Percentiles rank a stretch among this genome's conserved stretches.
Conservation (phyloP, 208 protist species). For the Crithidia bombi region DNA sequence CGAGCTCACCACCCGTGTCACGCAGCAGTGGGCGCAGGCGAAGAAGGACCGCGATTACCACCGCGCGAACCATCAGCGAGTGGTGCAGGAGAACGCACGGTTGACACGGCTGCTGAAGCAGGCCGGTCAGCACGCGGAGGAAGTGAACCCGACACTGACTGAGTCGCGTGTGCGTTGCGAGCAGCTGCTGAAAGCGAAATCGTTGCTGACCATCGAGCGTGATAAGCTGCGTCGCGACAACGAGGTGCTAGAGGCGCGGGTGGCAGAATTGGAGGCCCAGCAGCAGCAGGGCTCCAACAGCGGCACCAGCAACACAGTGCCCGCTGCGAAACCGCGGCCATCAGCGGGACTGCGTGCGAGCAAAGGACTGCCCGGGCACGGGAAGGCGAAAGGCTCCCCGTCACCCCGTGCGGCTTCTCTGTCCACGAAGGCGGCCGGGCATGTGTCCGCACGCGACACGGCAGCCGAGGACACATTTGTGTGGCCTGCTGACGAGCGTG, state of each 20-base stretch:
- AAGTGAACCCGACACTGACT: conserved; percentile 79
- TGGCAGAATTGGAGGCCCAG: conserved; percentile 57
- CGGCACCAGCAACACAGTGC: conserved; percentile 12
- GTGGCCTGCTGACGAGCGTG: conserved; percentile 82
- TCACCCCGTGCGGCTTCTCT: conserved; percentile 10
- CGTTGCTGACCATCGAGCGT: conserved; percentile 79
- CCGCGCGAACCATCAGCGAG: conserved; percentile 83
- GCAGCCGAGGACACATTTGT: conserved; percentile 39
- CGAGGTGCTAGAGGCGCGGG: conserved; percentile 63
- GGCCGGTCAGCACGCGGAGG: conserved; percentile 70
- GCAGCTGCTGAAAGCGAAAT: conserved; percentile 78
- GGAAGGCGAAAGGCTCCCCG: conserved; percentile 4
- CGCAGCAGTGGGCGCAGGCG: conserved; percentile 75
- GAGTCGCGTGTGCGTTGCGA: conserved; percentile 87
- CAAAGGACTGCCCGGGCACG: conserved; percentile 7
- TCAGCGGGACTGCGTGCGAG: conserved; percentile 12
- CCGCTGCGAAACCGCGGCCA: conserved; percentile 25
- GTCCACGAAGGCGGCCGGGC: conserved; percentile 16
- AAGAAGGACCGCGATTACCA: conserved; percentile 93
- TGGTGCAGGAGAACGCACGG: conserved; percentile 88
- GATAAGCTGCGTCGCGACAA: conserved; percentile 75
- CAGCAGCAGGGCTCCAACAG: conserved; percentile 13
- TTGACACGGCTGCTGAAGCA: conserved; percentile 75
- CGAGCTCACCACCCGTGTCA: conserved; percentile 77
- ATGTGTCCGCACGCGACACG: too few species aligned